Conservation (phyloP, 2,329 filamentous ascomycete species). For the Aureobasidium sp. region DNA sequence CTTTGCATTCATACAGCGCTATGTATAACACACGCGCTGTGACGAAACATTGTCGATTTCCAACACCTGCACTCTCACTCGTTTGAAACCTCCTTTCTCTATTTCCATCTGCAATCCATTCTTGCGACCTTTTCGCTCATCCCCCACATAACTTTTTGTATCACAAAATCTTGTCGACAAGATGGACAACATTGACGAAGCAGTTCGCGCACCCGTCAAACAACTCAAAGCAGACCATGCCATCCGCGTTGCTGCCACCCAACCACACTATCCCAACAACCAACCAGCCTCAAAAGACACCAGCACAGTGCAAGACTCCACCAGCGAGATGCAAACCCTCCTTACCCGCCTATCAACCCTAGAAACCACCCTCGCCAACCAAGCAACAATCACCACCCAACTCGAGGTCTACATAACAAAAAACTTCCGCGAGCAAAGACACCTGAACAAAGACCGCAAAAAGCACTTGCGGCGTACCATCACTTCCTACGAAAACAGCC, state of each 20-base stretch:
- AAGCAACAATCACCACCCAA: neutral
- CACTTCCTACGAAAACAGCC: neutral
- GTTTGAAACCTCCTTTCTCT: no score
- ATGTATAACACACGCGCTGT: no score
- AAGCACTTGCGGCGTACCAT: neutral
- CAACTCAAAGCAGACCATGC: neutral
- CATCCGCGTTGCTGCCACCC: neutral
- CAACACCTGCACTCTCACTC: no score
- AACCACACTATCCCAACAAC: neutral
- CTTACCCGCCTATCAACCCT: neutral
- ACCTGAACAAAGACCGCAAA: neutral
- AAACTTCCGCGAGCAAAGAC: neutral
- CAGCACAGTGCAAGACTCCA: neutral
- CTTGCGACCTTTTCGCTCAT: neutral
- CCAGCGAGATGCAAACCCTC: neutral
- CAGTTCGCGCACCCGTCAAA: no score
- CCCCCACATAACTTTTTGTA: neutral
- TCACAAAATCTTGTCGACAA: neutral
- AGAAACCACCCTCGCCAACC: neutral
- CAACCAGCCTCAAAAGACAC: no score
- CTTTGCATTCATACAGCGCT: no score
- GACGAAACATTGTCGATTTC: no score
- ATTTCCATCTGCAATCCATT: no score
- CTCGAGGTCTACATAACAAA: neutral
- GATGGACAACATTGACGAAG: neutral